phyloP scores from a whole-genome alignment of 805 yeast genomes.

The Hanseniaspora clermontiae region DNA sequence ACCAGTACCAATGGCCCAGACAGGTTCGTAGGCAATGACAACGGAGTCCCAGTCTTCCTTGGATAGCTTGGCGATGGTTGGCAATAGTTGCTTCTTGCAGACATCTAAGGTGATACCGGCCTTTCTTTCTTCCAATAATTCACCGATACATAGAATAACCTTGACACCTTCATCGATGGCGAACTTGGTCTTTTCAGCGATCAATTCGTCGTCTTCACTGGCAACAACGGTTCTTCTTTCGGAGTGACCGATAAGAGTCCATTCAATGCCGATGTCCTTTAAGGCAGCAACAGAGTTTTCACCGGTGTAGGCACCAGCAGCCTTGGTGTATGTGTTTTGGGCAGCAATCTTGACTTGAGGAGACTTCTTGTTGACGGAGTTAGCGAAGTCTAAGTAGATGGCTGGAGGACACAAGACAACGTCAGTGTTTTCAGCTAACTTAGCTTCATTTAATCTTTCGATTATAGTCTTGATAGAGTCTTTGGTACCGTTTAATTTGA shows the following conservation, averaged over 20 bases:
- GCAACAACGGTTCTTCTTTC: conserved; percentile 88
- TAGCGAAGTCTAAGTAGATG: conserved; percentile 73
- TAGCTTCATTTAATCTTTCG: conserved; percentile 66
- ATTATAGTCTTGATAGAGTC: conserved; percentile 73
- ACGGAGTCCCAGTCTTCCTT: conserved; percentile 64
- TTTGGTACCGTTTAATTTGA: conserved; percentile 94
- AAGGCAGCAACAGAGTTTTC: conserved; percentile 81
- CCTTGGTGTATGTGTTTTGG: conserved; percentile 80
- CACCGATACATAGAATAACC: conserved; percentile 96
- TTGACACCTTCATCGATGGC: conserved; percentile 81
- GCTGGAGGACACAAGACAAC: conserved; percentile 96
- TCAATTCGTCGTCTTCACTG: conserved; percentile 75
- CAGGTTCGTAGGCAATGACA: conserved; percentile 97
- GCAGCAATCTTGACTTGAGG: conserved; percentile 71
- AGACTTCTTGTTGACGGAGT: conserved; percentile 47
- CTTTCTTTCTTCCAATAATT: conserved; percentile 89
- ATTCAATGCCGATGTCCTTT: conserved; percentile 81
- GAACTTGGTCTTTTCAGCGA: conserved; percentile 88
- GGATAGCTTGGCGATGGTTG: conserved; percentile 60
- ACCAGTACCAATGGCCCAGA: conserved; percentile 99
- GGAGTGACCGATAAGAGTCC: conserved; percentile 96
- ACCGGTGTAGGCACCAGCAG: conserved; percentile 95
- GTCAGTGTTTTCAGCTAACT: conserved; percentile 66
- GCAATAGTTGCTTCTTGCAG: conserved; percentile 77
- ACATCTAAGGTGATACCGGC: conserved; percentile 76